Evolutionary conservation across 1,139 yeast genomes (phyloP).

Genomic region (Pichia sp.): DNA sequence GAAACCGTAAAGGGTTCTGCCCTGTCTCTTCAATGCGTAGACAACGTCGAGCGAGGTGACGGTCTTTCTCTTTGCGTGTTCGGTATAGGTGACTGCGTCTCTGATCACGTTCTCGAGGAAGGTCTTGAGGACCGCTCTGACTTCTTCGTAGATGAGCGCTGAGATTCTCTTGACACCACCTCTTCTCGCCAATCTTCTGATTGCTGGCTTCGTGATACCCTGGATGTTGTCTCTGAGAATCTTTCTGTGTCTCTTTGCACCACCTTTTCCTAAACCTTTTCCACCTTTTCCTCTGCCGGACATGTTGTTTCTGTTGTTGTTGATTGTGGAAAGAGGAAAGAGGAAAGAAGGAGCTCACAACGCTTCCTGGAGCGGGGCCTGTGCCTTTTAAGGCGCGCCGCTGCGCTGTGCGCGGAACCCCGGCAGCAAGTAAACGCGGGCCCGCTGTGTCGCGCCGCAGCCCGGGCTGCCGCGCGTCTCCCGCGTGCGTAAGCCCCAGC

Average conservation of each 20-base stretch:
- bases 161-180: conserved; percentile 99
- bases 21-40: conserved; percentile 99
- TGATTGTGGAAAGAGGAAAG: conserved; percentile 6
- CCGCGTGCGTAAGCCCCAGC: not conserved
- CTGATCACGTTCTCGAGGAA: conserved; percentile 96
- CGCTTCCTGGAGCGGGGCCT: not conserved
- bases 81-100: conserved; percentile 98
- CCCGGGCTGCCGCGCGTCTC: not conserved
- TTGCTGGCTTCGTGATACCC: conserved; percentile 99
- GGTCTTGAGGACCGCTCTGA: conserved; percentile 91
- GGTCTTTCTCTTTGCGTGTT: conserved; percentile 99
- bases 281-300: conserved; percentile 99
- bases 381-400: not conserved
- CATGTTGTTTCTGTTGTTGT: conserved; percentile 43
- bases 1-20: conserved; percentile 99
- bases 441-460: not conserved
- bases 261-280: conserved; percentile 98
- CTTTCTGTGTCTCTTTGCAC: conserved; percentile 99
- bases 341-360: not conserved
- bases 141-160: conserved; percentile 97
- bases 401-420: not conserved
- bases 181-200: conserved; percentile 99
- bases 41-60: conserved; percentile 98
- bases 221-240: conserved; percentile 98
- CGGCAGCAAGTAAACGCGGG: not conserved